A percentile compares a stretch with the other conserved stretches of the same genome.
phyloP scores from a whole-genome alignment of 352 stramenopile species.

The Globisporangium cystogenes region DNA sequence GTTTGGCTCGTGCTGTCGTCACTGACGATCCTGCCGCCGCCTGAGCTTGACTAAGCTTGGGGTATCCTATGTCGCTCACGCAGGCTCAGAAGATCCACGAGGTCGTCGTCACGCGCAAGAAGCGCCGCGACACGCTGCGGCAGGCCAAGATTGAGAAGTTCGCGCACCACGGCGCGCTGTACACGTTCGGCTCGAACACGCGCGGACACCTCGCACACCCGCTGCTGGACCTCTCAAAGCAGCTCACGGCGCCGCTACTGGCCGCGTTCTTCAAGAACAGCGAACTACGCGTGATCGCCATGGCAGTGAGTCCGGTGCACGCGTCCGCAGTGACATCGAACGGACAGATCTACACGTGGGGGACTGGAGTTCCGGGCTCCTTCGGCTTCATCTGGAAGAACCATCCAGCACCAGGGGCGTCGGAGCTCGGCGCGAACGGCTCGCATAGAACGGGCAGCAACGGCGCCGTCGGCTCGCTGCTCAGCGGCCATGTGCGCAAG shows the following conservation, averaged over 20 bases:
- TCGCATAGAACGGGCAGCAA: not conserved
- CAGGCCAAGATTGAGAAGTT: slow-evolving; percentile 71
- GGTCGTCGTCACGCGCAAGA: slow-evolving; percentile 53
- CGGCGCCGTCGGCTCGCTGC: not conserved
- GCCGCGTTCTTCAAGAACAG: slow-evolving; percentile 66
- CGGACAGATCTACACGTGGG: slow-evolving; percentile 70
- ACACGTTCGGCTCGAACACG: slow-evolving; percentile 60
- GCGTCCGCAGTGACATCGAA: slow-evolving; percentile 56
- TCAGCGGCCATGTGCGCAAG: slow-evolving; percentile 16
- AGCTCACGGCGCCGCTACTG: slow-evolving; percentile 36
- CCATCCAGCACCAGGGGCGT: not conserved
- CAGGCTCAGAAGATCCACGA: slow-evolving; percentile 58
- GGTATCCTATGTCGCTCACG: not conserved
- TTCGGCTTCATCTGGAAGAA: slow-evolving; percentile 49
- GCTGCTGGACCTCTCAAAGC: slow-evolving; percentile 28
- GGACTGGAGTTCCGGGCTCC: slow-evolving; percentile 47
- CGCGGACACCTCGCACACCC: slow-evolving; percentile 50
- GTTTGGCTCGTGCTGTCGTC: not conserved
- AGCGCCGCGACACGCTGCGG: slow-evolving; percentile 52
- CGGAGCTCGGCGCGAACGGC: not conserved
- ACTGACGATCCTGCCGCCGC: not conserved
- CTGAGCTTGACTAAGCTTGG: not conserved
- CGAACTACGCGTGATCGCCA: slow-evolving; percentile 46
- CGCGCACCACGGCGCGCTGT: slow-evolving; percentile 60
- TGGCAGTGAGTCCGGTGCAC: slow-evolving; percentile 46